Base-by-base conservation (phyloP, 202 grass and related monocot species). In the Schoenoplectus triqueter region DNA sequence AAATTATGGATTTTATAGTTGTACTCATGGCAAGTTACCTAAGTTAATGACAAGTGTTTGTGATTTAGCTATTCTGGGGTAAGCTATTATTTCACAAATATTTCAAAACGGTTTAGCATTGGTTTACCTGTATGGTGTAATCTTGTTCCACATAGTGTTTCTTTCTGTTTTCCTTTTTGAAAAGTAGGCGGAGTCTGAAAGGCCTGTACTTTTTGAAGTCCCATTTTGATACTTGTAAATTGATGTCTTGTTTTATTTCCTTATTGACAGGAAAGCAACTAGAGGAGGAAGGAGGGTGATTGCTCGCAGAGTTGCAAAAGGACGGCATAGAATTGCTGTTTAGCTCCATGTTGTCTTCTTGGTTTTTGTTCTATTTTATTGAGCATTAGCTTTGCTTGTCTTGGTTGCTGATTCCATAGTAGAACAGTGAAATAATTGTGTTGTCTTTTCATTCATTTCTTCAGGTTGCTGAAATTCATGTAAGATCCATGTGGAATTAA, bases 281-380 rank as follows among this genome's bases (percentile, higher is more conserved):
- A 95, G 80, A 54, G 95, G 93, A 18, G 95, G 95, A 57, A 87
- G 93, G 60, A 98, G 86, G 84, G 93, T 98, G 71, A 98, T 95
- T 75, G 95, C 93, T 3, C 87, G 91, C 66, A 95, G 95, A 70
- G 85, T 98, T 10, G 95, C 93, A 10, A 95, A 98, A 90, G 95
- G 93, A 68, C 89, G 95, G 54, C 86, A 92, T 79, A 91, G 92
- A 84, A 91, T 98, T 83, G 88, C 93, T 63, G 93, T 93, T 80
- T 95, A 92, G 86, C 17, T 51, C 41, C 49, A 69, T 79, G 2
- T 6, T 13, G 0, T 0, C 84, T 47, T 13, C 20, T 18, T 5
- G 69, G 8, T 52, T 21, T 46, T 56, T 15, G 47, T 62, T 41
- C 39, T 76, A 50, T 79, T 84, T 46, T 80, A n/a, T n/a, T 83